phyloP scores from a whole-genome alignment of 148 eudicot species.

The Chenopodium formosanum region DNA sequence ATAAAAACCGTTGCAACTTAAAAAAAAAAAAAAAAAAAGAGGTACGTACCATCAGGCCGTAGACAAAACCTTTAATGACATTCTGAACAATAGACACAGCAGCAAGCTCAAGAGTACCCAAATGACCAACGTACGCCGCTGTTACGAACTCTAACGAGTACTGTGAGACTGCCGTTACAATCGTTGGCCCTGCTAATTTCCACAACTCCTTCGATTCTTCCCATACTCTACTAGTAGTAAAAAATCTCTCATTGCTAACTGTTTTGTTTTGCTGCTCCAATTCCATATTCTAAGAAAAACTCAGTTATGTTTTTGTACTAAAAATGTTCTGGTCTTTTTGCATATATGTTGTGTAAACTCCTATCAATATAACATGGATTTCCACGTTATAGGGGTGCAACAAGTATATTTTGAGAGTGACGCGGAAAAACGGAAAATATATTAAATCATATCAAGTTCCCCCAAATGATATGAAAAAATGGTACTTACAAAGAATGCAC shows the following conservation, averaged over 20 bases:
- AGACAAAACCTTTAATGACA: conserved; percentile 46
- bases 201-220: conserved; percentile 39
- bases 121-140: conserved; percentile 41
- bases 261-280: neutral
- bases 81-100: conserved; percentile 49
- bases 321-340: neutral
- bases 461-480: too few relatives aligned
- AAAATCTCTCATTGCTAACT: neutral
- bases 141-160: conserved; percentile 39
- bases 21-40: neutral
- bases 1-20: neutral
- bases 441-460: neutral
- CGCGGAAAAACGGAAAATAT: neutral
- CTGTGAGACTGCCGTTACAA: conserved; percentile 39
- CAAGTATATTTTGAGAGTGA: neutral
- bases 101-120: conserved; percentile 44
- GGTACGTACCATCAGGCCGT: conserved; percentile 34
- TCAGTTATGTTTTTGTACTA: neutral
- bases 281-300: neutral
- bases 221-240: neutral
- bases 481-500: neutral
- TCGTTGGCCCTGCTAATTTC: conserved; percentile 45
- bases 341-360: neutral
- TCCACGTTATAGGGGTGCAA: too few relatives aligned
- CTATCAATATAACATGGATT: too few relatives aligned